phyloP scores from a whole-genome alignment of 2,329 filamentous ascomycete genomes.

The Fusarium luffae region DNA sequence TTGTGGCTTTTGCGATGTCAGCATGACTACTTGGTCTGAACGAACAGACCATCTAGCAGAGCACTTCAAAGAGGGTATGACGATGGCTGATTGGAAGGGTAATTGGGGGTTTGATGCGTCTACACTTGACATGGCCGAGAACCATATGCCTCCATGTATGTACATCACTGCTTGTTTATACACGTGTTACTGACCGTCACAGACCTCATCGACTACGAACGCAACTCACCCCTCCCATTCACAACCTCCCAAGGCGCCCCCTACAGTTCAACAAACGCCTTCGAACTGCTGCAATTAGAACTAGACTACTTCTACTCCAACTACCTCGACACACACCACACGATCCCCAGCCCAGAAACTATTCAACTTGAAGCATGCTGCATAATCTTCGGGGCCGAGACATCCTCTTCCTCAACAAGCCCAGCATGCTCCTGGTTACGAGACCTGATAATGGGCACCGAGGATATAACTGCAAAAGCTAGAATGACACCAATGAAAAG shows the following conservation, averaged over 20 bases:
- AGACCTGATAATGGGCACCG: slow-evolving; percentile 39
- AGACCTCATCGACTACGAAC: slow-evolving; percentile 35
- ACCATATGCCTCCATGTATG: slow-evolving; percentile 56
- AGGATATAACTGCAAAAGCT: slow-evolving; percentile 24
- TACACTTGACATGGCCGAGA: slow-evolving; percentile 53
- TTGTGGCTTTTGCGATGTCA: slow-evolving; percentile 55
- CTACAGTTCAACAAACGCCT: slow-evolving; percentile 41
- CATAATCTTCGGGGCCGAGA: slow-evolving; percentile 46
- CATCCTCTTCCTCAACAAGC: background rate
- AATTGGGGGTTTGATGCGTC: slow-evolving; percentile 55
- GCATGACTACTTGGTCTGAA: slow-evolving; percentile 52
- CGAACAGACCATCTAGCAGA: slow-evolving; percentile 55
- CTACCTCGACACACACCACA: slow-evolving; percentile 35
- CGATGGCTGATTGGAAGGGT: slow-evolving; percentile 58
- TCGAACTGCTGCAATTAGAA: slow-evolving; percentile 53
- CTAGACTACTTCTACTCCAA: slow-evolving; percentile 46
- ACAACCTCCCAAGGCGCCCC: slow-evolving; percentile 33
- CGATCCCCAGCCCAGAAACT: slow-evolving; percentile 31
- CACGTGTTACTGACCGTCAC: too few species aligned
- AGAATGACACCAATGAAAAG: slow-evolving; percentile 42
- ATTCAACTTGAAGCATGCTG: slow-evolving; percentile 45
- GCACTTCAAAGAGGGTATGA: slow-evolving; percentile 56
- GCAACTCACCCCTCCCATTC: slow-evolving; percentile 40
- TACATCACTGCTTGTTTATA: background rate
- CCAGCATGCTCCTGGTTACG: slow-evolving; percentile 41